Conservation (phyloP, 441 rosid genomes). For the Adansonia grandidieri region DNA sequence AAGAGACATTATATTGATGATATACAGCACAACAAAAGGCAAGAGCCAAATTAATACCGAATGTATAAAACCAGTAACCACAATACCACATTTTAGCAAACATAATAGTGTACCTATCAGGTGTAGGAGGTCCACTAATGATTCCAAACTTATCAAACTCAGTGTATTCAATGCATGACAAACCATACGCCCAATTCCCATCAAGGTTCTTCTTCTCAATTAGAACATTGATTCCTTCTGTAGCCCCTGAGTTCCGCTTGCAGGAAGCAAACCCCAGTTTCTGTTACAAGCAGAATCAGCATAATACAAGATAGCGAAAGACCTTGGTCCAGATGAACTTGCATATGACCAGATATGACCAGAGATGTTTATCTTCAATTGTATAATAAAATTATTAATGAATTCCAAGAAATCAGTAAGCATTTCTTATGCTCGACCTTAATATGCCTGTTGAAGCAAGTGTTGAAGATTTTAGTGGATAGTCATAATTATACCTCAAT, state of each 20-base stretch:
- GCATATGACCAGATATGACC: constrained; percentile 3
- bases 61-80: not conserved
- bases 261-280: constrained; percentile 96
- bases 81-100: constrained; percentile 12
- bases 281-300: constrained; percentile 47
- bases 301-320: constrained; percentile 19
- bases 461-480: not conserved
- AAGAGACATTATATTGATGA: not conserved
- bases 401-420: not conserved
- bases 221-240: constrained; percentile 87
- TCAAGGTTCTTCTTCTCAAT: constrained; percentile 79
- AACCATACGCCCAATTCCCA: constrained; percentile 90
- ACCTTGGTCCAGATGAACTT: constrained; percentile 21
- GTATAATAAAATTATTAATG: not conserved
- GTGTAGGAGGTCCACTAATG: constrained; percentile 42
- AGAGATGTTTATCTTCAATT: not conserved
- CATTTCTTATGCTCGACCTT: not conserved
- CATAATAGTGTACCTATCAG: constrained; percentile 48
- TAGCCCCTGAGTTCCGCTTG: constrained; percentile 75
- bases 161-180: constrained; percentile 92
- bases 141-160: constrained; percentile 85
- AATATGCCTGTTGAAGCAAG: not conserved
- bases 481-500: not conserved
- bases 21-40: not conserved
- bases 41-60: not conserved